phyloP scores from a whole-genome alignment of 345 rosid genomes.

The Stellera chamaejasme region DNA sequence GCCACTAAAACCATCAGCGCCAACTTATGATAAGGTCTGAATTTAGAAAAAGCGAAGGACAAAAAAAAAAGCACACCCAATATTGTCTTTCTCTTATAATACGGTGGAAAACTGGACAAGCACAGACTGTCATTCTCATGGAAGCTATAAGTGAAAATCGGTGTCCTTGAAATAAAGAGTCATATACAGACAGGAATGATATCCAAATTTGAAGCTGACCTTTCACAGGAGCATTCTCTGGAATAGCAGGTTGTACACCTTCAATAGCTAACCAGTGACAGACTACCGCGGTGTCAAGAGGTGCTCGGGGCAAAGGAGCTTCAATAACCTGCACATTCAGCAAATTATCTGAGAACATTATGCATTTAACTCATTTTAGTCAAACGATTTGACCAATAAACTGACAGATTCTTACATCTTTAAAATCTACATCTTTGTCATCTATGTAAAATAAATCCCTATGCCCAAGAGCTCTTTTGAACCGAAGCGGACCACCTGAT shows the following conservation, averaged over 20 bases:
- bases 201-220: constrained; percentile 37
- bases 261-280: constrained; percentile 99
- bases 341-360: constrained; percentile 7
- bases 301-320: constrained; percentile 95
- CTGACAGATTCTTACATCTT: constrained; percentile 59
- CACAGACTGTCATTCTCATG: constrained; percentile 1
- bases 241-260: constrained; percentile 93
- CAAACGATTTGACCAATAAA: constrained; percentile 4
- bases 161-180: not conserved
- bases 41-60: not conserved
- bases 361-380: constrained; percentile 1
- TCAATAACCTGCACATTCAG: constrained; percentile 64
- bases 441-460: constrained; percentile 85
- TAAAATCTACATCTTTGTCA: constrained; percentile 88
- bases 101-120: not conserved
- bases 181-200: not conserved
- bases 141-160: not conserved
- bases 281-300: constrained; percentile 70
- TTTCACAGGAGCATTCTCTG: constrained; percentile 87
- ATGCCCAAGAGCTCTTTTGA: constrained; percentile 86
- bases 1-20: constrained; percentile 15
- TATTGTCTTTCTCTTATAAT: constrained; percentile 2
- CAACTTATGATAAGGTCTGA: not conserved
- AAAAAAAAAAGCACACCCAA: not conserved
- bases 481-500: constrained; percentile 68